Conservation (phyloP, 2,329 filamentous ascomycete genomes). For the Nothophoma quercina region DNA sequence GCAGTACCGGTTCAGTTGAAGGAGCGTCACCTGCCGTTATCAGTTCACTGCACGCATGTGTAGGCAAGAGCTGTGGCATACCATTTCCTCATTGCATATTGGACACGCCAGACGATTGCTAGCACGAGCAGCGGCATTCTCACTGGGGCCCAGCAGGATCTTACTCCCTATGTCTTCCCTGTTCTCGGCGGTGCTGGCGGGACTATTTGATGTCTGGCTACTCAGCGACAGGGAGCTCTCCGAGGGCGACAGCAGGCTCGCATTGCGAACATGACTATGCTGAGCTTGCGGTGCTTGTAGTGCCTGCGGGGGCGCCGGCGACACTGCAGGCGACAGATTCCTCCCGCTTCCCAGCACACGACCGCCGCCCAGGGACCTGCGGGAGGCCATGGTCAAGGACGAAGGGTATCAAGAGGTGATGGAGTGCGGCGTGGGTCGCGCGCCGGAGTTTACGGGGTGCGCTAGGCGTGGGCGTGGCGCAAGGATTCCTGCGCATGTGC, state of each 20-base stretch:
- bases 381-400: constrained; percentile 44
- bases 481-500: constrained; percentile 24
- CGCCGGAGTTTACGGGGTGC: constrained; percentile 21
- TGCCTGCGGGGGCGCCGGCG: constrained; percentile 34
- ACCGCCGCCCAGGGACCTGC: constrained; percentile 83
- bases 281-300: constrained; percentile 24
- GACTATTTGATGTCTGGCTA: constrained; percentile 77
- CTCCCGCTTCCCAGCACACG: constrained; percentile 88
- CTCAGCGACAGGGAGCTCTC: constrained; percentile 79
- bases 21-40: constrained; percentile 74
- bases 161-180: constrained; percentile 80
- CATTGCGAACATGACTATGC: constrained; percentile 49
- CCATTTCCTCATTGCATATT: constrained; percentile 99
- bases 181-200: constrained; percentile 71
- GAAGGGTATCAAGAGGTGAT: constrained; percentile 1
- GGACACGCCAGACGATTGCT: constrained; percentile 83
- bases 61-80: constrained; percentile 51
- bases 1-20: constrained; percentile 76
- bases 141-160: constrained; percentile 73
- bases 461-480: constrained; percentile 26
- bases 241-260: constrained; percentile 66
- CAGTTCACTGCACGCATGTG: constrained; percentile 29
- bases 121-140: constrained; percentile 59
- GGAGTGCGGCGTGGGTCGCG: constrained; percentile 20
- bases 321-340: constrained; percentile 72